Percentiles rank a stretch among this genome's conserved stretches.
Evolutionary conservation across 129 eudicot genomes (phyloP).

Genomic region (Escallonia herrerae): DNA sequence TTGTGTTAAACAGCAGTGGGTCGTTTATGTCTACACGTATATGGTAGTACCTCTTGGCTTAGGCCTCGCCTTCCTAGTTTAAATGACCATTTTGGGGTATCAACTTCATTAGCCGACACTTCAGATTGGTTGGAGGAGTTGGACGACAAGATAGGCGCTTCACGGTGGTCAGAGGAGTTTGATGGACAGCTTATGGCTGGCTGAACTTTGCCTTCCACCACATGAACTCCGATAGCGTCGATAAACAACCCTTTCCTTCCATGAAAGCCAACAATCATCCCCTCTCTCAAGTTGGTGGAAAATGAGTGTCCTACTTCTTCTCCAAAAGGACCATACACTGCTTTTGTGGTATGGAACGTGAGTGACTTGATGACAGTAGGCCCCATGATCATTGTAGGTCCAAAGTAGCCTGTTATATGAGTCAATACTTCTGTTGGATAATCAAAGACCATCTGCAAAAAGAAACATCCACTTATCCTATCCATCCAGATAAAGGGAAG

Average conservation of each 20-base stretch:
- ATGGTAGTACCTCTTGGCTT: conserved; percentile 28
- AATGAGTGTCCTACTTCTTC: conserved; percentile 47
- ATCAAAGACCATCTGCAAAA: conserved; percentile 31
- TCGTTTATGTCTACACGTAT: not conserved
- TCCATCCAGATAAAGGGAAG: too few relatives aligned
- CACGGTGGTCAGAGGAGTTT: conserved; percentile 1
- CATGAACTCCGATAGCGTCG: conserved; percentile 56
- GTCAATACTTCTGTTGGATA: conserved; percentile 51
- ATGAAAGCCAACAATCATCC: conserved; percentile 54
- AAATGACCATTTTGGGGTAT: conserved; percentile 21
- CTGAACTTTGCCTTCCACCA: conserved; percentile 33
- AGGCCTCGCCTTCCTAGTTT: conserved; percentile 26
- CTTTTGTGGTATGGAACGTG: conserved; percentile 51
- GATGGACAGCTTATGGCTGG: conserved; percentile 10
- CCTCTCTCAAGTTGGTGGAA: conserved; percentile 35
- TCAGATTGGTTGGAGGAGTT: conserved; percentile 1
- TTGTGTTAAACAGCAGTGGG: too few relatives aligned
- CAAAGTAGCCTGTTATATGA: conserved; percentile 43
- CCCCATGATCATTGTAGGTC: conserved; percentile 42
- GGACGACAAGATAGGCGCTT: not conserved
- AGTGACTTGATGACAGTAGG: conserved; percentile 44
- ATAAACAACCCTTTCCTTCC: conserved; percentile 54
- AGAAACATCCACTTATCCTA: not conserved
- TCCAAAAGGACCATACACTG: conserved; percentile 53
- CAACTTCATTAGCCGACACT: not conserved